These are phyloP conservation scores for Diplodia scrobiculata DNA, from an alignment of 2,329 filamentous ascomycete species.

Conservation along the genomic window DNA sequence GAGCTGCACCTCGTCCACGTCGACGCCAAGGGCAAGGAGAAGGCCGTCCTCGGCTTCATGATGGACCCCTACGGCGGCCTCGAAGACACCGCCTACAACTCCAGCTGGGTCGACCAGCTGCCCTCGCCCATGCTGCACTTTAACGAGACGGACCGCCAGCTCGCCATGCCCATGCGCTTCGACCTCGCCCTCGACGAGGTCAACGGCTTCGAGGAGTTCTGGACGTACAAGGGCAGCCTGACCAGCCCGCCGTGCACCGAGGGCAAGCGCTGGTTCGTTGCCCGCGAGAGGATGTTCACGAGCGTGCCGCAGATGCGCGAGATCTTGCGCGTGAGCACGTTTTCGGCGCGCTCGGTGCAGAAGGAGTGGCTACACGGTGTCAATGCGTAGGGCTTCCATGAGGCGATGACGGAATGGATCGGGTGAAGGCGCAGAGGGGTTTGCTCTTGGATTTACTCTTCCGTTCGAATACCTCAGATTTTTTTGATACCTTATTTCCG, in stretches of 20 bases:
- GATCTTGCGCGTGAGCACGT: conserved; percentile 51
- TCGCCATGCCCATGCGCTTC: conserved; percentile 39
- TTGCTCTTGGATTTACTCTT: background rate
- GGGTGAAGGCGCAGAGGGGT: background rate
- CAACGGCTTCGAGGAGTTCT: conserved; percentile 49
- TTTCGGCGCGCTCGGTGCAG: conserved; percentile 50
- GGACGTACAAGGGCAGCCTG: conserved; percentile 54
- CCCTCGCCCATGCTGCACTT: conserved; percentile 45
- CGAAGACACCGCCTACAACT: conserved; percentile 33
- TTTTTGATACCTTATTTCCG: background rate
- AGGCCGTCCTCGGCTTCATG: conserved; percentile 52
- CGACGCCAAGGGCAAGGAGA: conserved; percentile 47
- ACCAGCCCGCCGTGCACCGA: conserved; percentile 54
- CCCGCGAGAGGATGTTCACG: conserved; percentile 47
- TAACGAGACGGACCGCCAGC: conserved; percentile 38
- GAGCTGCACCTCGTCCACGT: conserved; percentile 56
- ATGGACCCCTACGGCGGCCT: conserved; percentile 45
- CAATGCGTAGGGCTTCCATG: conserved; percentile 41
- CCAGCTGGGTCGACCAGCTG: conserved; percentile 49
- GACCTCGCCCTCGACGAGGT: conserved; percentile 44
- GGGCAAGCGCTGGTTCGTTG: conserved; percentile 52
- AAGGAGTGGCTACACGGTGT: conserved; percentile 53
- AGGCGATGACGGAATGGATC: background rate
- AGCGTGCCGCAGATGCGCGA: conserved; percentile 53
- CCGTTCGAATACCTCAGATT: background rate